phyloP scores from a whole-genome alignment of 208 protist species.

The Acanthamoeba sp. region DNA sequence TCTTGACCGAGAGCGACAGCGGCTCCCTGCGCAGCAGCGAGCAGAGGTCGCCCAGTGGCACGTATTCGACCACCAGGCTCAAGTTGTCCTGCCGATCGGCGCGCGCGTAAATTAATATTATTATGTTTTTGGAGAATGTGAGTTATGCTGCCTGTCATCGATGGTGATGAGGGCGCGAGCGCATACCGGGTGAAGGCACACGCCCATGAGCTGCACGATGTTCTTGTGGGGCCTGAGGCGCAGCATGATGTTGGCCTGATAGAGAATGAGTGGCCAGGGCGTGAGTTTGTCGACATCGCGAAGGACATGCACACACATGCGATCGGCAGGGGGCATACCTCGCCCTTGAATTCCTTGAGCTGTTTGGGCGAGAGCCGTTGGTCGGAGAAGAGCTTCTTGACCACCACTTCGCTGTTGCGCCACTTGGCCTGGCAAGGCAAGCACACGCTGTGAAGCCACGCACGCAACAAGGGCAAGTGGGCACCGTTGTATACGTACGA shows the following conservation, averaged over 20 bases:
- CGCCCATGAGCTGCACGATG: not conserved
- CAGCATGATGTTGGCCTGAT: slow-evolving; percentile 2
- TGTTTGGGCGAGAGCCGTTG: not conserved
- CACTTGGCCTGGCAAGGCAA: not conserved
- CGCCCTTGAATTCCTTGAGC: slow-evolving; percentile 3
- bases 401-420: not conserved
- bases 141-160: too few species aligned
- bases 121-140: too few species aligned
- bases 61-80: not conserved
- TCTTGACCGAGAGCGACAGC: not conserved
- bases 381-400: slow-evolving; percentile 33
- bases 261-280: too few species aligned
- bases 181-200: not conserved
- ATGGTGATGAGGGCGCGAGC: too few species aligned
- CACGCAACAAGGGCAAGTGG: not conserved
- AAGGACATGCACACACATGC: too few species aligned
- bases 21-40: not conserved
- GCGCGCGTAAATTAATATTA: too few species aligned
- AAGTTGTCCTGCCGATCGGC: not conserved
- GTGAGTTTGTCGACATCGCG: too few species aligned
- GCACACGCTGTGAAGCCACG: not conserved
- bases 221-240: not conserved
- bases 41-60: not conserved
- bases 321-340: not conserved
- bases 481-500: not conserved